Evolutionary conservation across 208 protist species (phyloP).

Genomic region (Trypanosoma cruzi): DNA sequence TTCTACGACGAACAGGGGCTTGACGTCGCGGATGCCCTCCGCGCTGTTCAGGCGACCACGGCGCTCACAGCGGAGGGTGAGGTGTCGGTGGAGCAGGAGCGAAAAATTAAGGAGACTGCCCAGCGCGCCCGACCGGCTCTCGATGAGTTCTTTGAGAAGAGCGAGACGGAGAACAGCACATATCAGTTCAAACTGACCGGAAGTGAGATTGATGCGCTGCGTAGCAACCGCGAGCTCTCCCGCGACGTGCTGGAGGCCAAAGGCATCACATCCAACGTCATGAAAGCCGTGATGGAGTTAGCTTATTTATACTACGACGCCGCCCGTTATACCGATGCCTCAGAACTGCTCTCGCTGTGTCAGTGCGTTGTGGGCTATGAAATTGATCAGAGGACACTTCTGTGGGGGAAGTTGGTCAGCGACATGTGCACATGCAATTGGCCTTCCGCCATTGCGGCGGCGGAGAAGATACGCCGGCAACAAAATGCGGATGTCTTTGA

Average conservation of each 20-base stretch:
- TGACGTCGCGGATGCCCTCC: constrained; percentile 74
- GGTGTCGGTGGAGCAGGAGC: constrained; percentile 76
- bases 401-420: constrained; percentile 91
- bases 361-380: constrained; percentile 84
- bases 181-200: constrained; percentile 85
- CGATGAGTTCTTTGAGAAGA: constrained; percentile 74
- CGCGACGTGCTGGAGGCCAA: constrained; percentile 72
- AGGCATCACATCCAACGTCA: constrained; percentile 69
- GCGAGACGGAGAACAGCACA: constrained; percentile 55
- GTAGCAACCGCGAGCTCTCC: constrained; percentile 75
- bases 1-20: constrained; percentile 73
- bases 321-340: constrained; percentile 76
- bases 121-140: constrained; percentile 64
- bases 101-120: constrained; percentile 55
- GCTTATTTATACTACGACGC: constrained; percentile 90
- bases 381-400: constrained; percentile 51
- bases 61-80: constrained; percentile 65
- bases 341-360: constrained; percentile 82
- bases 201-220: constrained; percentile 73
- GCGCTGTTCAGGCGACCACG: constrained; percentile 65
- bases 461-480: constrained; percentile 67
- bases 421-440: constrained; percentile 86
- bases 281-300: constrained; percentile 75
- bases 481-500: constrained; percentile 66
- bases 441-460: constrained; percentile 76